Conservation (phyloP, 768 basidiomycete genomes). For the Agrocybe praecox region DNA sequence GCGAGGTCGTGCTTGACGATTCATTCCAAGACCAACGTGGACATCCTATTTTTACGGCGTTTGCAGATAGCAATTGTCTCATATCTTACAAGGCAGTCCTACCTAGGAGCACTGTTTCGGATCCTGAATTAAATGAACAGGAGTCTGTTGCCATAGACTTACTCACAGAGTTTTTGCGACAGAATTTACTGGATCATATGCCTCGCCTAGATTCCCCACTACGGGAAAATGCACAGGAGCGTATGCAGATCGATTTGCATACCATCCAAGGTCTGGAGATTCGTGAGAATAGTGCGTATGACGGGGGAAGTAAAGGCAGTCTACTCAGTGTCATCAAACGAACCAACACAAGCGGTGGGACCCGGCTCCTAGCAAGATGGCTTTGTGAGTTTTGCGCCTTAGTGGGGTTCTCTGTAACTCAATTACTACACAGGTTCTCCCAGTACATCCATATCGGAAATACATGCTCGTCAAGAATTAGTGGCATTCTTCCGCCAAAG, state of each 20-base stretch:
- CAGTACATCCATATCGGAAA: conserved; percentile 73
- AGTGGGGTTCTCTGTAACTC: conserved; percentile 9
- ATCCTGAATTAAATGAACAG: neutral
- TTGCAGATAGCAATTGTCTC: conserved; percentile 58
- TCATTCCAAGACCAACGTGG: conserved; percentile 33
- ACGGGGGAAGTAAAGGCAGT: conserved; percentile 75
- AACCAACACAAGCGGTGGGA: conserved; percentile 78
- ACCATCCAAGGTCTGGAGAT: conserved; percentile 91
- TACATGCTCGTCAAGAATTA: conserved; percentile 73
- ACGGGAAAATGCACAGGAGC: conserved; percentile 51
- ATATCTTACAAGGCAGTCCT: conserved; percentile 44
- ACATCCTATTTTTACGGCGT: conserved; percentile 48
- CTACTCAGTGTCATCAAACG: conserved; percentile 75
- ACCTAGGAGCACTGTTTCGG: neutral
- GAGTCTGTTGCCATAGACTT: conserved; percentile 64
- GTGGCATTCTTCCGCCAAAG: conserved; percentile 70
- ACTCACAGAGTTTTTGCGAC: conserved; percentile 64
- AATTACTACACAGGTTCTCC: conserved; percentile 65
- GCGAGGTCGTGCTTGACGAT: conserved; percentile 67
- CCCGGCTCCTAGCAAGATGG: conserved; percentile 74
- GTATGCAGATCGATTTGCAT: conserved; percentile 91
- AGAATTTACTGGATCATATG: conserved; percentile 78
- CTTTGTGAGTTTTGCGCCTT: conserved; percentile 58
- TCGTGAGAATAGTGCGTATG: conserved; percentile 64
- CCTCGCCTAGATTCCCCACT: conserved; percentile 61